These are phyloP conservation scores for Cyclotella kingstonii DNA, from an alignment of 108 stramenopile species.

Conservation along the genomic window DNA sequence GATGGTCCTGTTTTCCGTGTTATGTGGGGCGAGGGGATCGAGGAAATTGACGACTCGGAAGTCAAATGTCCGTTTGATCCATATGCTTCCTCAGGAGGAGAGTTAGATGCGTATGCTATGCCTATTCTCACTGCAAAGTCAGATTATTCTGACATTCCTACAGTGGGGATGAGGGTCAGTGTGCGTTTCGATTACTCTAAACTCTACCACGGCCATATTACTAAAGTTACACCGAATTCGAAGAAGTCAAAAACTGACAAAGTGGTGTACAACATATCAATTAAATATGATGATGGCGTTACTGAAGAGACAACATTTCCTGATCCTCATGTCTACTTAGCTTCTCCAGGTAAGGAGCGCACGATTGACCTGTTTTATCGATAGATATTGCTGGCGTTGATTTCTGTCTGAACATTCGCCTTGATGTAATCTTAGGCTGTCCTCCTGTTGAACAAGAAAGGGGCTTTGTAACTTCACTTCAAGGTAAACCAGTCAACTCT, in stretches of 20 bases:
- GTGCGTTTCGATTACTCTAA: constrained; percentile 64
- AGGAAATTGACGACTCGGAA: constrained; percentile 56
- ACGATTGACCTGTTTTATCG: too few species aligned
- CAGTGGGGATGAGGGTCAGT: constrained; percentile 70
- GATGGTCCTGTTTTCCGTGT: constrained; percentile 80
- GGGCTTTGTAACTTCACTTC: constrained; percentile 48
- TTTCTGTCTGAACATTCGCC: not conserved
- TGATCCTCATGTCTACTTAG: constrained; percentile 70
- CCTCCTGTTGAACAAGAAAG: constrained; percentile 44
- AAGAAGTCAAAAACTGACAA: constrained; percentile 32
- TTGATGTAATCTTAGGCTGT: constrained; percentile 6
- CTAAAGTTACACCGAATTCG: constrained; percentile 23
- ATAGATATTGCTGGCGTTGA: not conserved
- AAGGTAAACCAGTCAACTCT: constrained; percentile 66
- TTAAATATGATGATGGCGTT: constrained; percentile 80
- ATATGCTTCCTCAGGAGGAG: constrained; percentile 39
- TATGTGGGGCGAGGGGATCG: constrained; percentile 85
- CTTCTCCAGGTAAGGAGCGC: constrained; percentile 77
- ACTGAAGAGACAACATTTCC: constrained; percentile 63
- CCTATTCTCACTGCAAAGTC: constrained; percentile 33
- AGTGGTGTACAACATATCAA: constrained; percentile 39
- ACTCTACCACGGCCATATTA: constrained; percentile 63
- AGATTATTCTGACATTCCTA: constrained; percentile 29
- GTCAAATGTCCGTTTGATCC: constrained; percentile 58
- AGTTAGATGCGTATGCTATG: constrained; percentile 25